A percentile compares a stretch with the other conserved stretches of the same genome.
Evolutionary conservation across 352 stramenopile species (phyloP).

Genomic region (Thraustochytrium aureum): DNA sequence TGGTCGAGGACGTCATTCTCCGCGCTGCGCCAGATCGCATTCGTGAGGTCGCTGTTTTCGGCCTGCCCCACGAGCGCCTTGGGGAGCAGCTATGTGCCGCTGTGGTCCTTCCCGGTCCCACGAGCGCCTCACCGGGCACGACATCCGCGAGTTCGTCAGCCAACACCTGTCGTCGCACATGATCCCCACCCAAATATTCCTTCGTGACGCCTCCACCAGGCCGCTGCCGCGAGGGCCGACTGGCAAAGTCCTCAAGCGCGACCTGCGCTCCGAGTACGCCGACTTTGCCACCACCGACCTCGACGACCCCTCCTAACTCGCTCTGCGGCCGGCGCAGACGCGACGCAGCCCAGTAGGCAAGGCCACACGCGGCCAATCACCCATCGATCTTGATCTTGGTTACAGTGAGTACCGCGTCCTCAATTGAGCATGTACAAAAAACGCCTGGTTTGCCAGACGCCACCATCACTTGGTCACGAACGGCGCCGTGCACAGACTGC

Average conservation of each 20-base stretch:
- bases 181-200: not conserved
- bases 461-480: too few species aligned
- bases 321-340: not conserved
- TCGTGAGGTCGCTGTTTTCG: not conserved
- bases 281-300: not conserved
- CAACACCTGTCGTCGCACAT: not conserved
- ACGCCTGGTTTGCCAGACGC: too few species aligned
- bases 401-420: too few species aligned
- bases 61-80: not conserved
- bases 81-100: not conserved
- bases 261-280: not conserved
- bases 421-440: too few species aligned
- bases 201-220: not conserved
- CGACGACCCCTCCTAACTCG: not conserved
- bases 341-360: too few species aligned
- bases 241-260: constrained; percentile 50
- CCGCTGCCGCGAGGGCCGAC: constrained; percentile 14
- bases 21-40: not conserved
- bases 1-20: constrained; percentile 41
- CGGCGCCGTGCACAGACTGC: too few species aligned
- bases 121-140: not conserved
- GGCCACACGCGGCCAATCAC: too few species aligned
- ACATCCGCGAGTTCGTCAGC: not conserved
- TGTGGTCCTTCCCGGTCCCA: not conserved
- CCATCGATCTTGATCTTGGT: too few species aligned